These are phyloP conservation scores for Gremmenia infestans DNA, from an alignment of 2,329 filamentous ascomycete species.

Conservation along the genomic window DNA sequence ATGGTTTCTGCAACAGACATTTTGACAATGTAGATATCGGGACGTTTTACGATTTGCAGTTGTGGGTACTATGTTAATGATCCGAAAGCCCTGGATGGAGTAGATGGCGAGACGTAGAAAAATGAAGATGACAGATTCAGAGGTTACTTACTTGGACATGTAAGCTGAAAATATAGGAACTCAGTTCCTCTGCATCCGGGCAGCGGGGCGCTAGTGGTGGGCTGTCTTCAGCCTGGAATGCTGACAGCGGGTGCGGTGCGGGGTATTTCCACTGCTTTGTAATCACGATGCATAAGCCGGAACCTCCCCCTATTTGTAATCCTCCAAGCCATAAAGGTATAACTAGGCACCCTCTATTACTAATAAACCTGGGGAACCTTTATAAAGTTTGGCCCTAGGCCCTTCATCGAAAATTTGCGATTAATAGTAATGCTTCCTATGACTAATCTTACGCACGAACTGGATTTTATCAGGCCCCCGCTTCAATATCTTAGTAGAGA, in stretches of 20 bases:
- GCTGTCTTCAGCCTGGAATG: background rate
- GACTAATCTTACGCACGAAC: too few relatives aligned
- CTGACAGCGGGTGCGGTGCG: background rate
- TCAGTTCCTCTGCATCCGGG: background rate
- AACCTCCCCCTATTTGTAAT: background rate
- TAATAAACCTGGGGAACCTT: too few relatives aligned
- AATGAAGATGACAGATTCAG: too few relatives aligned
- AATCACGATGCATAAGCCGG: background rate
- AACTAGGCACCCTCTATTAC: too few relatives aligned
- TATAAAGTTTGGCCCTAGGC: too few relatives aligned
- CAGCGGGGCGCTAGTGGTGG: background rate
- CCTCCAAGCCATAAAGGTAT: too few relatives aligned
- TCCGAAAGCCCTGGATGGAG: background rate
- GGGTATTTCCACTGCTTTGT: background rate
- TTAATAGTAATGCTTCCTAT: too few relatives aligned
- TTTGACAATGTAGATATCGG: background rate
- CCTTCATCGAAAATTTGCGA: too few relatives aligned
- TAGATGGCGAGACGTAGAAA: background rate
- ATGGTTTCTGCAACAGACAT: conserved; percentile 15
- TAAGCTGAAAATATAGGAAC: background rate
- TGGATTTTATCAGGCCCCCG: too few relatives aligned
- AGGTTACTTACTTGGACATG: background rate
- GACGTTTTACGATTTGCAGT: background rate
- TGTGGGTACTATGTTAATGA: background rate
- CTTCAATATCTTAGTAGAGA: too few relatives aligned